These are phyloP conservation scores for Stromatinia cepivora DNA, from an alignment of 2,329 filamentous ascomycete genomes.

Conservation along the genomic window DNA sequence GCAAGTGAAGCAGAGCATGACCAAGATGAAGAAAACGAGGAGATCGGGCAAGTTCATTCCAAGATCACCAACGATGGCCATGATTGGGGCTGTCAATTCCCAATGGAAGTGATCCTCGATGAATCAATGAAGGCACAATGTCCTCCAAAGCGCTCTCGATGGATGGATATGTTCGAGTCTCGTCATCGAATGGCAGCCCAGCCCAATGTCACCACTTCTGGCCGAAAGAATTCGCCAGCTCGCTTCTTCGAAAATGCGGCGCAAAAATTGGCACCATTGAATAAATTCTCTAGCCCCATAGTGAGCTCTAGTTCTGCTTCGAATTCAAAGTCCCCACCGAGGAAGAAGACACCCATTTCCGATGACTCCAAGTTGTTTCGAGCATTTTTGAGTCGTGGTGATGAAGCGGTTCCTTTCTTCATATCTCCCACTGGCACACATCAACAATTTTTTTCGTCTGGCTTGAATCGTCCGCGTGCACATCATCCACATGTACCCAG, in stretches of 20 bases:
- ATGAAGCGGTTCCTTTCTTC: neutral
- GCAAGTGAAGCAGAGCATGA: neutral
- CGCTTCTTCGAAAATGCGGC: neutral
- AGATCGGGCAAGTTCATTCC: too few species aligned
- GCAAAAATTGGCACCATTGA: neutral
- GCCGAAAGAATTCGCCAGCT: neutral
- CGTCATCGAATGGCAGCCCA: neutral
- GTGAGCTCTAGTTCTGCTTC: neutral
- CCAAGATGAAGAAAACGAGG: neutral
- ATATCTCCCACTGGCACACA: neutral
- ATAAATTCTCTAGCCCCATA: neutral
- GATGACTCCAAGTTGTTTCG: neutral
- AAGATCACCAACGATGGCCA: too few species aligned
- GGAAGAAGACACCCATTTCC: neutral
- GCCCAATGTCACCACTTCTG: fast-evolving
- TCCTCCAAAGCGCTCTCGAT: conserved; percentile 9
- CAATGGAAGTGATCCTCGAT: neutral
- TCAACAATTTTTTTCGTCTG: neutral
- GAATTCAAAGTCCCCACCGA: neutral
- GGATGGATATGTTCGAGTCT: conserved; percentile 10
- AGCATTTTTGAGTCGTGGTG: neutral
- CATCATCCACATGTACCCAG: too few species aligned
- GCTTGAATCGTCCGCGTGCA: too few species aligned
- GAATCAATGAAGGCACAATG: neutral
- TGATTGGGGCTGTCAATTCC: neutral